Evolutionary conservation across 164 flowering plant species (phyloP), one percentile per base, ranked within the genome.

Genomic region (Dillenia turbinata): DNA sequence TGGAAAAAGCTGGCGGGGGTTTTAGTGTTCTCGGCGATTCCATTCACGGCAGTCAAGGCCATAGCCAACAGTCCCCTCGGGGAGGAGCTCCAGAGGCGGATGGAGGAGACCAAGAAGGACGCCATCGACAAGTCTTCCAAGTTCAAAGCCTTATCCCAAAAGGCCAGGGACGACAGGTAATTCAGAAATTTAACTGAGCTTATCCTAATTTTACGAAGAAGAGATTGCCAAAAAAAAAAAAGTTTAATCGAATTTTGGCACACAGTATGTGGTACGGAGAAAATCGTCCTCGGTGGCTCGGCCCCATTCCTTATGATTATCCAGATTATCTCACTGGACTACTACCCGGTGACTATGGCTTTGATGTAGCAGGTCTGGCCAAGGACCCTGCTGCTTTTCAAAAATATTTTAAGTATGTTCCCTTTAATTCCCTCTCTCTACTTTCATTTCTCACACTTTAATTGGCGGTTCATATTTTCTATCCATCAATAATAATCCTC

Each of bases 341-440:
- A 65, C 75, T 86, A 9, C 99, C 99, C n/a, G 99, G 96, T 44
- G 99, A 94, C 71, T 94, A 94, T 79, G 99, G 97, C 58, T 94
- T 94, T 79, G 99, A 94, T 73, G 49, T 91, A 77, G 91, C 82
- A 9, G 92, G 90, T 54, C 71, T 94, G 49, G 68, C 86, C 71
- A 83, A 79, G 81, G 96, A 94, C 73, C 92, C 88, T 16, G 77
- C 44, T 52, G 83, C 85, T 62, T 79, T 94, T 56, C 78, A 86
- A 65, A 85, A 76, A 59, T 88, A 78, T 66, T 94, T 85, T 68
- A 94, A 89, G 99, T 90, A 83, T 44, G 85, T 64, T 19, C 22
- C 22, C 22, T 19, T 19, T 1, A 19, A 19, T 19, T n/a, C n/a
- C n/a, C n/a, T n/a, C n/a, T n/a, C n/a, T n/a, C n/a, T 19, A 19